Conservation (phyloP, 23 red algal genomes). For the Agarophyton chilense region DNA sequence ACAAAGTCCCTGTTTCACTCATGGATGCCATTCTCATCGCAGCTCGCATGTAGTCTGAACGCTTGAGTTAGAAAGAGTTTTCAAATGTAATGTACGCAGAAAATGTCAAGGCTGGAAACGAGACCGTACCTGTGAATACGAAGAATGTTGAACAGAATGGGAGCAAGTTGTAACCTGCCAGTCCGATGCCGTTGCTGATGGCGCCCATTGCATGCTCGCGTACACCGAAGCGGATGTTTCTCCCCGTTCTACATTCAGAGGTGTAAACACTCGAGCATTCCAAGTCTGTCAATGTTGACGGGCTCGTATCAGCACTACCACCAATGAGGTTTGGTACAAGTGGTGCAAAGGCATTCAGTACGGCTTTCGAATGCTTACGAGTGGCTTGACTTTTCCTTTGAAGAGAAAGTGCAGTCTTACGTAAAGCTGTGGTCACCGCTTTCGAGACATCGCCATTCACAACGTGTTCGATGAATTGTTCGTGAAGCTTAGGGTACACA, state of each 20-base stretch:
- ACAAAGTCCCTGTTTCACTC: slow-evolving; percentile 75
- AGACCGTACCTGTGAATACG: slow-evolving; percentile 80
- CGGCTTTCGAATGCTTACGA: slow-evolving; percentile 76
- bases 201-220: slow-evolving; percentile 95
- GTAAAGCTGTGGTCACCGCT: slow-evolving; percentile 52
- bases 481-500: slow-evolving; percentile 66
- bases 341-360: slow-evolving; percentile 80
- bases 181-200: slow-evolving; percentile 74
- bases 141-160: slow-evolving; percentile 97
- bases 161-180: slow-evolving; percentile 61
- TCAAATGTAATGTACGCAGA: neutral
- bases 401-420: slow-evolving; percentile 34
- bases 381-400: slow-evolving; percentile 74
- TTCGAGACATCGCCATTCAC: slow-evolving; percentile 34
- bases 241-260: slow-evolving; percentile 12
- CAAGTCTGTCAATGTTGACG: slow-evolving; percentile 89
- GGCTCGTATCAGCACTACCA: slow-evolving; percentile 88
- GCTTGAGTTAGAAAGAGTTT: neutral
- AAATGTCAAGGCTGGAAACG: neutral
- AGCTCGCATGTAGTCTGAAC: slow-evolving; percentile 87
- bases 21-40: slow-evolving; percentile 89
- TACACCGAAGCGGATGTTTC: slow-evolving; percentile 92
- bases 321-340: slow-evolving; percentile 82
- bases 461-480: slow-evolving; percentile 67
- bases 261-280: slow-evolving; percentile 69